Conservation (phyloP, 169 alveolate species). For the Babesia bigemina region DNA sequence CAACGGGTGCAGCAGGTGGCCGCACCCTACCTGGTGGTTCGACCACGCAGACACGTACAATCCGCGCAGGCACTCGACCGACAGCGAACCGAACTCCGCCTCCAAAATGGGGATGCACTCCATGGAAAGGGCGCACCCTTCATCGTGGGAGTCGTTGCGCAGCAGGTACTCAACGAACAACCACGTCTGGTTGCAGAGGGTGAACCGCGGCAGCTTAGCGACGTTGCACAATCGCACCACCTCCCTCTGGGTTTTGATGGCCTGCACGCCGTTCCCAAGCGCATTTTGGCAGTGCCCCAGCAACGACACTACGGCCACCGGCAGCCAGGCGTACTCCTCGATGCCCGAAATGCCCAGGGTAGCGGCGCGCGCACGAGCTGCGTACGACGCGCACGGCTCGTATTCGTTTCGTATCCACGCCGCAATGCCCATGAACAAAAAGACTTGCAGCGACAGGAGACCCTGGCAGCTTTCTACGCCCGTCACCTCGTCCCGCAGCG, state of each 20-base stretch:
- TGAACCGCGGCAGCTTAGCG: slow-evolving; percentile 48
- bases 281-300: slow-evolving; percentile 39
- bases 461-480: slow-evolving; percentile 51
- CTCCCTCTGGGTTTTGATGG: slow-evolving; percentile 46
- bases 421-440: slow-evolving; percentile 11
- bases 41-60: slow-evolving; percentile 62
- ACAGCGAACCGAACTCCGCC: slow-evolving; percentile 46
- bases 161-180: slow-evolving; percentile 55
- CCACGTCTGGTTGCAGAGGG: slow-evolving; percentile 56
- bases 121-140: slow-evolving; percentile 47
- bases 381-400: slow-evolving; percentile 21
- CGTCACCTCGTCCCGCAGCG: background rate
- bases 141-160: slow-evolving; percentile 50
- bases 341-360: slow-evolving; percentile 27
- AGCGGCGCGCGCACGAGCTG: slow-evolving; percentile 28
- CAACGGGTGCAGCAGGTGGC: slow-evolving; percentile 55
- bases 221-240: slow-evolving; percentile 44
- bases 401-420: slow-evolving; percentile 47
- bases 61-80: slow-evolving; percentile 55
- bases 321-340: slow-evolving; percentile 57
- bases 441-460: slow-evolving; percentile 40
- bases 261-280: slow-evolving; percentile 24
- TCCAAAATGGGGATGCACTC: slow-evolving; percentile 45
- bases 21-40: slow-evolving; percentile 62
- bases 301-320: slow-evolving; percentile 42